Conservation (phyloP, 768 basidiomycete genomes). For the Favolaschia claudopus region DNA sequence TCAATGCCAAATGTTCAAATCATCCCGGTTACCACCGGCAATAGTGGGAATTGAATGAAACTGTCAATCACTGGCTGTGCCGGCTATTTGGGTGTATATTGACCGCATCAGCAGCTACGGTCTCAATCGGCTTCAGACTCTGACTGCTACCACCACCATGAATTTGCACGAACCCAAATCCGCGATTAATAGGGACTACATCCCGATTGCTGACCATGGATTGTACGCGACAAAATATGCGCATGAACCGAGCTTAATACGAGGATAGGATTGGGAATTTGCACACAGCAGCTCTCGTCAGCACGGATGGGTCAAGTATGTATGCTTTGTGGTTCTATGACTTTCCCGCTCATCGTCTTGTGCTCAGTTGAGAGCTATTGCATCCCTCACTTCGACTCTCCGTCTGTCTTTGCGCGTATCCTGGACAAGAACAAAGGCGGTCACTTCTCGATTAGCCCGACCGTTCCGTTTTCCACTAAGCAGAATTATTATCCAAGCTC, state of each 20-base stretch:
- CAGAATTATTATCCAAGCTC: slow-evolving; percentile 86
- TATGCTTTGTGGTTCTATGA: background rate
- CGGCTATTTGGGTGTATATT: no score
- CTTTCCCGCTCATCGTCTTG: background rate
- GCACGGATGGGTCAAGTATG: slow-evolving; percentile 82
- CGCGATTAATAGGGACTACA: slow-evolving; percentile 65
- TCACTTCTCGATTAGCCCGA: slow-evolving; percentile 89
- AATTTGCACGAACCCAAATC: slow-evolving; percentile 60
- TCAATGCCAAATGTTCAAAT: no score
- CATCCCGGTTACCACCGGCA: no score
- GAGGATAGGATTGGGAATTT: slow-evolving; percentile 78
- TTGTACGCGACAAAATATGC: slow-evolving; percentile 54
- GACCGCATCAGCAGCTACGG: no score
- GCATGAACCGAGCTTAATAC: background rate
- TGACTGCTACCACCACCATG: no score
- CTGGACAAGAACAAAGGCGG: slow-evolving; percentile 92
- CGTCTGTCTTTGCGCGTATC: slow-evolving; percentile 89
- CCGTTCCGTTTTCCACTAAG: slow-evolving; percentile 72
- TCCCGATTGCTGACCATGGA: slow-evolving; percentile 81
- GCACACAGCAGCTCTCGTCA: slow-evolving; percentile 83
- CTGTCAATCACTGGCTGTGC: no score
- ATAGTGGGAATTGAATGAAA: no score
- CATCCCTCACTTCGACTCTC: slow-evolving; percentile 92
- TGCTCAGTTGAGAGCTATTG: slow-evolving; percentile 87
- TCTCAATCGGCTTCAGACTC: no score